Evolutionary conservation across 2,329 filamentous ascomycete species (phyloP), one percentile per base, ranked within the genome.

Genomic region (Talaromyces sp.): DNA sequence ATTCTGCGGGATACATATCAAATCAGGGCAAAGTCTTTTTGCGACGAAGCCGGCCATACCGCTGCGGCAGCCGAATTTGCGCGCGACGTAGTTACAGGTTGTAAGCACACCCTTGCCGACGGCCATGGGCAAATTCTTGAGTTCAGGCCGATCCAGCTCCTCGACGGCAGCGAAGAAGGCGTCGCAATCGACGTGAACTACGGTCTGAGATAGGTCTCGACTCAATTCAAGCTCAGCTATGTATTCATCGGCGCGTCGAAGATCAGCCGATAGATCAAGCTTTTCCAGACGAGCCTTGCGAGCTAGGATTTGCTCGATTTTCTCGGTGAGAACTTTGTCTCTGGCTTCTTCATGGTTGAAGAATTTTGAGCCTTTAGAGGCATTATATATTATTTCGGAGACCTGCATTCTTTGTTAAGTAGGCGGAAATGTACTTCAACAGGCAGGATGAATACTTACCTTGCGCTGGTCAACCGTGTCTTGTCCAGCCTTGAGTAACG

Each of bases 11-110:
- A 99, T 77, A 59, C 92, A 85, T 18, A 96, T 84, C 33, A 99
- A 82, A 63, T 92, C 82, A 0, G 95, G 95, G 66, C 95, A 99
- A 1, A 99, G 82, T 76, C 96, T 96, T 81, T 90, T 92, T 14
- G 95, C 95, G 33, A 98, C 93, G 71, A 98, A 98, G 4, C 90
- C 87, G 6, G 95, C 95, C 95, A 99, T 99, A 21, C 93, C 95
- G 68, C 91, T 96, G 37, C 95, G 86, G 69, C 92, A 95, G 16
- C 95, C 95, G 74, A 90, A 98, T 69, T 91, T 91, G 21, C 95
- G 85, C 1, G 95, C 95, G 68, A 90, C 83, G 72, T 99, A 99
- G 73, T 98, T 99, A 75, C 87, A 89, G 0, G 87, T 89, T 3
- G 86, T 88, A 48, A 89, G 73, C 1, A 89, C 87, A 7, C 87